Conservation (phyloP, 73 alveolate species). For the Paramecium bursaria region DNA sequence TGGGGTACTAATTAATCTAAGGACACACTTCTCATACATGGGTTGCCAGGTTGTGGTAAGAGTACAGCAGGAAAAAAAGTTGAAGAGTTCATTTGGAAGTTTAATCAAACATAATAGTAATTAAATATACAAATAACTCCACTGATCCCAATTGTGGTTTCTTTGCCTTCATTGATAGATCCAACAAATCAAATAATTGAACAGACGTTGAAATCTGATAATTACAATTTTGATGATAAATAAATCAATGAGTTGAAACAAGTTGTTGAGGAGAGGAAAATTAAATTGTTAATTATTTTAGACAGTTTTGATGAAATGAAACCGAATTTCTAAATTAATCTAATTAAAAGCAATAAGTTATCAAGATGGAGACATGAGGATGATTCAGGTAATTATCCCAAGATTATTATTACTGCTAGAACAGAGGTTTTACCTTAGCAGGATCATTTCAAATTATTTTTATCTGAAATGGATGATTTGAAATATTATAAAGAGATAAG, state of each 20-base stretch:
- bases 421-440: too few species aligned
- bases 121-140: background rate
- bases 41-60: constrained; percentile 24
- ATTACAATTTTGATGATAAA: background rate
- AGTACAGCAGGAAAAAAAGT: background rate
- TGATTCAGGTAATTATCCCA: constrained; percentile 6
- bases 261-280: background rate
- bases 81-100: background rate
- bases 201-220: background rate
- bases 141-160: background rate
- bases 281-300: constrained; percentile 2
- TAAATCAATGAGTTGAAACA: background rate
- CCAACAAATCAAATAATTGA: background rate
- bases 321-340: too few species aligned
- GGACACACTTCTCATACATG: constrained; percentile 29
- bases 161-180: background rate
- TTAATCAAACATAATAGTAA: too few species aligned
- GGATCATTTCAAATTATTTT: background rate
- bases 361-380: constrained; percentile 13
- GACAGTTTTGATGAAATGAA: constrained; percentile 41
- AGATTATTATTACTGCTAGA: constrained; percentile 18
- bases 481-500: constrained; percentile 21
- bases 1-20: constrained; percentile 29
- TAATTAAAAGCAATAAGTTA: background rate
- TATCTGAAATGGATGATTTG: constrained; percentile 1